Base-by-base conservation (phyloP, 139 green algal genomes). In the Auxenochlorella pyrenoidosa region DNA sequence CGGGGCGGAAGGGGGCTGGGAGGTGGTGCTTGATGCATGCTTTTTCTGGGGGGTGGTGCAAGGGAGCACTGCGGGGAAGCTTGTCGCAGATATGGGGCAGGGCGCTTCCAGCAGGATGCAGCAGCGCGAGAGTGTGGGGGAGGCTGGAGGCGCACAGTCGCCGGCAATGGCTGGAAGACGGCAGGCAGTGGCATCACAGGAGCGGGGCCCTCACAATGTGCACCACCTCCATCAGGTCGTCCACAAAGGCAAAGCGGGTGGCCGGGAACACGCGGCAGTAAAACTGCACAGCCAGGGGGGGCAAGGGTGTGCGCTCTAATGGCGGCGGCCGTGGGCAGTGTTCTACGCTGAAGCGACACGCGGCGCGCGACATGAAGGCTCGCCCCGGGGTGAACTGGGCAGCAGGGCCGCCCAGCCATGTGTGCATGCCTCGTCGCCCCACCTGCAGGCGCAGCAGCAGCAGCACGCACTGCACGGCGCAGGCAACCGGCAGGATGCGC, bases 401-500 rank as follows among this genome's bases (percentile, higher is more conserved):
- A 30, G 34, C 18, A 34, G 26, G 8, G 26, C 2, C 21, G 63
- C 63, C 63, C 63, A 34, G 32, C 63, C 63, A 30, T 32, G 3
- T 24, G 3, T 76, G 38, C 36, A 78, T 10, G 40, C 40, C 18
- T 24, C 3, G 40, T 40, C 1, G 8, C 0, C 41, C 1, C 73
- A 60, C 76, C 65, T 90, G 90, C 73, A 84, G 78, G 34, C 78
- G 54, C 21, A 92, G 89, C 12, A 90, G 60, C 36, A 93, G 90
- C 78, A 93, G 86, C n/a, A 94, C 66, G 75, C 88, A 92, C 80
- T 94, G 91, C 28, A 91, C 15, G 28, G 92, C 89, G 18, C 87
- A 43, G 26, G 87, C 66, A 0, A 93, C 77, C 13, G 86, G 78
- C 0, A 84, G 34, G 54, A 84, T 10, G 36, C 6, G 54, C 0